Conservation (phyloP, 257 asterid species). For the Galeopsis tetrahit region DNA sequence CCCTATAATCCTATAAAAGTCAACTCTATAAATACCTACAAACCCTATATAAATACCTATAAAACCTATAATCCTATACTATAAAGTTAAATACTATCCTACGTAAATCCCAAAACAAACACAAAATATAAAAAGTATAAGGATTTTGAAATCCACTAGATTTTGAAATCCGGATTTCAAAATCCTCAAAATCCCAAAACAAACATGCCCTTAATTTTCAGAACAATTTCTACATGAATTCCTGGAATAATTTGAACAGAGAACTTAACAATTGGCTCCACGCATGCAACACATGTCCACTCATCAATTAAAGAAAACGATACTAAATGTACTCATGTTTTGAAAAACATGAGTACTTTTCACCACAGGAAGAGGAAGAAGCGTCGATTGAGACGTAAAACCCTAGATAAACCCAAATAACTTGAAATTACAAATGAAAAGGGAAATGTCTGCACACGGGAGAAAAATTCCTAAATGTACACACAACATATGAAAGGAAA, state of each 20-base stretch:
- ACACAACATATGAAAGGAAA: neutral
- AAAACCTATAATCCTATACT: too few species aligned
- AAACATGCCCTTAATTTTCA: too few species aligned
- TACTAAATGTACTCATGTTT: neutral
- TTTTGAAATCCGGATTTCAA: too few species aligned
- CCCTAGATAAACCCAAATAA: conserved; percentile 35
- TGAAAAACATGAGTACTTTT: neutral
- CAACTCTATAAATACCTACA: too few species aligned
- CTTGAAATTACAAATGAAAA: neutral
- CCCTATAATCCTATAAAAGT: too few species aligned
- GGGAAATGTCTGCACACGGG: neutral
- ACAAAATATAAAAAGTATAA: too few species aligned
- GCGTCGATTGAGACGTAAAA: conserved; percentile 27
- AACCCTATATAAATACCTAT: too few species aligned
- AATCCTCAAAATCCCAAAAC: too few species aligned
- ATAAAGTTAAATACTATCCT: too few species aligned
- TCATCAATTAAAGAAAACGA: neutral
- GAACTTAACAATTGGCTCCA: conserved; percentile 5
- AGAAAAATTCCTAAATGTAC: neutral
- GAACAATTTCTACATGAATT: neutral
- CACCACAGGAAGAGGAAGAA: neutral
- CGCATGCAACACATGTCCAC: conserved; percentile 34
- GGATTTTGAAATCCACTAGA: too few species aligned
- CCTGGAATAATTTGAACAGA: conserved; percentile 10
- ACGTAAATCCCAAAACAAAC: too few species aligned